These are phyloP conservation scores for Cetradonia linearis DNA, from an alignment of 495 filamentous ascomycete species.

Conservation along the genomic window DNA sequence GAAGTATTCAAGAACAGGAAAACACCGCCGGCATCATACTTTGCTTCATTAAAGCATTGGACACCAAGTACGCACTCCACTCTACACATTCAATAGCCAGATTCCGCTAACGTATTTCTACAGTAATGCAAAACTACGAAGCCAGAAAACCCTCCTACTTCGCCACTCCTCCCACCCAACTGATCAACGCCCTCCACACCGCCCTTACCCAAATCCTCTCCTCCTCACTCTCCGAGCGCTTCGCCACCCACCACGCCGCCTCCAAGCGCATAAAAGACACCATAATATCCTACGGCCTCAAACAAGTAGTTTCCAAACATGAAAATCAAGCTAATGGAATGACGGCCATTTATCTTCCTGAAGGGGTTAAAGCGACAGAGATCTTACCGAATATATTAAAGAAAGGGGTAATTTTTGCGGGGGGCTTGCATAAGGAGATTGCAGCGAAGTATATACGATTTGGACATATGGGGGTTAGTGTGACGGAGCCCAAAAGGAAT, in stretches of 20 bases:
- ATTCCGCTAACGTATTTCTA: conserved; percentile 11
- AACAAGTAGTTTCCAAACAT: conserved; percentile 71
- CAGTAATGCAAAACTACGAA: conserved; percentile 97
- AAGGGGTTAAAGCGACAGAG: conserved; percentile 66
- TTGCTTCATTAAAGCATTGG: conserved; percentile 95
- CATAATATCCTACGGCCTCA: conserved; percentile 66
- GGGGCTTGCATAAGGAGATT: conserved; percentile 83
- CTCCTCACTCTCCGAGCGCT: conserved; percentile 64
- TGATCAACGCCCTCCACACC: conserved; percentile 89
- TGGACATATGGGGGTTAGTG: conserved; percentile 95
- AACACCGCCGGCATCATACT: conserved; percentile 74
- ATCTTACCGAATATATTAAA: conserved; percentile 77
- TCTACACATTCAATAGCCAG: background rate
- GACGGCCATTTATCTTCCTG: conserved; percentile 93
- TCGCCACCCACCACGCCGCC: conserved; percentile 62
- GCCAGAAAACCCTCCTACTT: conserved; percentile 95
- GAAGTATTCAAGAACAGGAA: conserved; percentile 67
- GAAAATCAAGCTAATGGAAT: conserved; percentile 93
- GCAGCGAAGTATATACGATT: conserved; percentile 62
- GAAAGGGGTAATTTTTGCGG: conserved; percentile 88
- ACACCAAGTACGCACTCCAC: conserved; percentile 53
- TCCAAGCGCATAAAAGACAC: conserved; percentile 77
- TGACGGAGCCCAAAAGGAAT: conserved; percentile 42
- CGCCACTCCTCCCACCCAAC: conserved; percentile 88
- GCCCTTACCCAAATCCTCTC: conserved; percentile 79